Percentiles rank a stretch among this genome's conserved stretches.
Conservation (phyloP, 2,329 filamentous ascomycete species). For the Claviceps sp. region DNA sequence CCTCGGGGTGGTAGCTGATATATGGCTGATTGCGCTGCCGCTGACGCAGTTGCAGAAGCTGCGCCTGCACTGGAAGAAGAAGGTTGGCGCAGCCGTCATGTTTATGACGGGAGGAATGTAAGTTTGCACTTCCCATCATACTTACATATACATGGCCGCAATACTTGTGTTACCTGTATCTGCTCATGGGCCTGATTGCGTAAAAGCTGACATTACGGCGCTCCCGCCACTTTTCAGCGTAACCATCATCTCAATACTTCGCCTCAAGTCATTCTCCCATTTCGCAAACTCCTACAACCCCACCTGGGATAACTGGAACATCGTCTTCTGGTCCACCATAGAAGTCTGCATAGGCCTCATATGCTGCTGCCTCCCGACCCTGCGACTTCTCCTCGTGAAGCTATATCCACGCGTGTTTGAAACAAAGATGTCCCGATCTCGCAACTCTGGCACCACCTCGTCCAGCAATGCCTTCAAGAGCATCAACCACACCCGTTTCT, state of each 20-base stretch:
- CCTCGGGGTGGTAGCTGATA: slow-evolving; percentile 31
- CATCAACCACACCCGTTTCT: background rate
- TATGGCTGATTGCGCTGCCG: slow-evolving; percentile 32
- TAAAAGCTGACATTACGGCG: background rate
- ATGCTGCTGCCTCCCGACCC: slow-evolving; percentile 14
- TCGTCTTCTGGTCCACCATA: slow-evolving; percentile 14
- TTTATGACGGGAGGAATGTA: slow-evolving; percentile 26
- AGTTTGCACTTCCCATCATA: slow-evolving; percentile 5
- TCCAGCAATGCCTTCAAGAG: slow-evolving; percentile 1
- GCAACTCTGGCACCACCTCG: background rate
- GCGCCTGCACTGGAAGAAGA: slow-evolving; percentile 14
- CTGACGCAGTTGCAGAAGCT: slow-evolving; percentile 24
- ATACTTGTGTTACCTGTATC: background rate
- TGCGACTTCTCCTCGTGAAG: slow-evolving; percentile 12
- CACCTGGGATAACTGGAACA: slow-evolving; percentile 12
- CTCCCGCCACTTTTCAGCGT: slow-evolving; percentile 9
- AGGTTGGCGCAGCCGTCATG: slow-evolving; percentile 26
- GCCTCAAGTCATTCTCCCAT: slow-evolving; percentile 11
- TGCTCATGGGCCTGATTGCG: background rate
- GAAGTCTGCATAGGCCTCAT: slow-evolving; percentile 15
- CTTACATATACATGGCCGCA: background rate
- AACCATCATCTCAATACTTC: slow-evolving; percentile 13
- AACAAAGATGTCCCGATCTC: background rate
- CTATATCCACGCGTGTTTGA: background rate
- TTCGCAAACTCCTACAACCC: slow-evolving; percentile 13